Base-by-base conservation (phyloP, 495 filamentous ascomycete genomes). In the Penicillium parvum region DNA sequence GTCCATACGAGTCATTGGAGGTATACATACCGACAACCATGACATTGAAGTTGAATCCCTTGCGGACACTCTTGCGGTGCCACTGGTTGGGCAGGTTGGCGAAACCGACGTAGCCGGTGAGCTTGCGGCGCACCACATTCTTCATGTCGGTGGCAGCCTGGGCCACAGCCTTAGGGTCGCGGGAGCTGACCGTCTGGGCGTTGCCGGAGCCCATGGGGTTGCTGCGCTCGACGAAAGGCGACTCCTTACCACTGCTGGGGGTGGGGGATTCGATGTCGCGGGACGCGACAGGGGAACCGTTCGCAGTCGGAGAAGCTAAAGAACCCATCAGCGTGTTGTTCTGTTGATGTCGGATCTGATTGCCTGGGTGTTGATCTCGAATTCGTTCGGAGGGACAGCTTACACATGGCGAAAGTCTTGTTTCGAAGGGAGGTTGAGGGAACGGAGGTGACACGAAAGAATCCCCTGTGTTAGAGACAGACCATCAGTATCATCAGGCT, bases 1-100 rank as follows among this genome's bases (percentile, higher is more conserved):
- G 9, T 14, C 11, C 16, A 12, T 9, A 5, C 27, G 5, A 25
- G 33, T 30, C 7, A 34, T 32, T 23, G 7, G 19, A 41, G 40
- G 75, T 47, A 23, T 38, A 72, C 75, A 58, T 76, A 98, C 92
- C 92, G 68, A 98, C 92, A 68, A 98, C 92, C 92, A 98, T 98
- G 45, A 97, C 92, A 63, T 98, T 98, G 78, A 98, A 98, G 79
- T 97, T 98, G 82, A 98, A 98, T 45, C 92, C 92, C 69, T 98
- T 98, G 61, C 92, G 86, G 57, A 98, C 94, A 79, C 90, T 96
- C 84, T 98, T 98, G 69, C 92, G 90, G 76, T 98, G 92, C 94
- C 94, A 98, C 71, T 98, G 92, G 72, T 98, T 98, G 32, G 92
- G 92, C 69, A 98, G 74, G 64, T 98, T 98, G 64, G 92, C 92